A percentile compares a stretch with the other conserved stretches of the same genome.
Evolutionary conservation across 331 rosid species (phyloP).

Genomic region (Cucumis variabilis): DNA sequence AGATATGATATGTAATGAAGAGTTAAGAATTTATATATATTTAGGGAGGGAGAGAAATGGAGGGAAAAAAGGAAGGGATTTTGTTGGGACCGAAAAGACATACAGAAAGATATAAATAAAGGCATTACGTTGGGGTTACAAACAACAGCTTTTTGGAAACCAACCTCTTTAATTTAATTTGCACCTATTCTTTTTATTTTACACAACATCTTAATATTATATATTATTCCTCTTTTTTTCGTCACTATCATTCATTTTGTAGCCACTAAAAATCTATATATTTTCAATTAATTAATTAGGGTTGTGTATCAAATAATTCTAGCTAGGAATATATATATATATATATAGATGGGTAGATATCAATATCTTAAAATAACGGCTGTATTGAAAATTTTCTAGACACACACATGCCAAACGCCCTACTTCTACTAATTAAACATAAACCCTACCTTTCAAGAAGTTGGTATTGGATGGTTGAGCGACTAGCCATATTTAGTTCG

Average conservation of each 20-base stretch:
- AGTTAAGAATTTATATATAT: no score
- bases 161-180: neutral
- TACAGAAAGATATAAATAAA: slow-evolving; percentile 27
- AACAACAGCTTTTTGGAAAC: slow-evolving; percentile 23
- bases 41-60: neutral
- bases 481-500: neutral
- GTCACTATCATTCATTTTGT: neutral
- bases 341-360: no score
- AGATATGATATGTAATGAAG: no score
- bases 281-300: neutral
- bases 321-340: neutral
- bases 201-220: neutral
- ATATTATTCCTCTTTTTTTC: neutral
- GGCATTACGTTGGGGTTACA: slow-evolving; percentile 30
- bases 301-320: neutral
- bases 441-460: neutral
- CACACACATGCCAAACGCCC: neutral
- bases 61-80: neutral
- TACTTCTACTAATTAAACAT: neutral
- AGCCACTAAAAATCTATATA: no score
- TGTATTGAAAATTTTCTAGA: neutral
- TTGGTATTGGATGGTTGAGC: neutral
- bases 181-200: slow-evolving; percentile 1
- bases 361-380: neutral
- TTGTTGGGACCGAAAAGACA: slow-evolving; percentile 32